Evolutionary conservation across 1,139 yeast species (phyloP).

Genomic region (Pichia sp.): DNA sequence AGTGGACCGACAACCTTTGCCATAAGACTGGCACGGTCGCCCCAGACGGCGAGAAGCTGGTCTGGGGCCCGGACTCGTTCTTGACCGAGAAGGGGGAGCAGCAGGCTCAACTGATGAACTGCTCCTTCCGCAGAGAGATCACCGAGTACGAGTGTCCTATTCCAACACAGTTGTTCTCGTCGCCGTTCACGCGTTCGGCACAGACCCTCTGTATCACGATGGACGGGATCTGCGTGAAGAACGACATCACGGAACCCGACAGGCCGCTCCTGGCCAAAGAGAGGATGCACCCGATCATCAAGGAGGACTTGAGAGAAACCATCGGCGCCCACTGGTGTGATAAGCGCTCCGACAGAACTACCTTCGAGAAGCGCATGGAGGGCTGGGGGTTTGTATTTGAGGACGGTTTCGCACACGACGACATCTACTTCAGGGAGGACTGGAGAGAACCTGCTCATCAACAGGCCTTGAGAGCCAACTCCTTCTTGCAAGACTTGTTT

Average conservation of each 20-base stretch:
- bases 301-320: slow-evolving; percentile 61
- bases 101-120: slow-evolving; percentile 36
- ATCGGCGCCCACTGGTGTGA: slow-evolving; percentile 69
- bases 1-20: slow-evolving; percentile 61
- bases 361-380: slow-evolving; percentile 37
- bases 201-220: slow-evolving; percentile 58
- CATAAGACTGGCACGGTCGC: slow-evolving; percentile 38
- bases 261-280: slow-evolving; percentile 7
- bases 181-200: slow-evolving; percentile 65
- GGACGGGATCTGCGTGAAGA: slow-evolving; percentile 39
- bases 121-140: slow-evolving; percentile 25
- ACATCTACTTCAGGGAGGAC: slow-evolving; percentile 38
- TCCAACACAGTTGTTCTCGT: slow-evolving; percentile 53
- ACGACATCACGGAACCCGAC: slow-evolving; percentile 17
- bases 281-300: slow-evolving; percentile 38
- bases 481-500: slow-evolving; percentile 49
- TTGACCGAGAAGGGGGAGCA: slow-evolving; percentile 53
- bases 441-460: slow-evolving; percentile 46
- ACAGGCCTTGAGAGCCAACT: slow-evolving; percentile 47
- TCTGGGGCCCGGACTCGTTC: slow-evolving; percentile 69
- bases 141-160: slow-evolving; percentile 43
- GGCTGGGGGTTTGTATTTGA: slow-evolving; percentile 43
- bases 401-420: slow-evolving; percentile 45
- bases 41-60: slow-evolving; percentile 42
- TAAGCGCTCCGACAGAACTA: slow-evolving; percentile 43